Evolutionary conservation across 2,329 filamentous ascomycete genomes (phyloP).

Genomic region (Fusarium euwallaceae): DNA sequence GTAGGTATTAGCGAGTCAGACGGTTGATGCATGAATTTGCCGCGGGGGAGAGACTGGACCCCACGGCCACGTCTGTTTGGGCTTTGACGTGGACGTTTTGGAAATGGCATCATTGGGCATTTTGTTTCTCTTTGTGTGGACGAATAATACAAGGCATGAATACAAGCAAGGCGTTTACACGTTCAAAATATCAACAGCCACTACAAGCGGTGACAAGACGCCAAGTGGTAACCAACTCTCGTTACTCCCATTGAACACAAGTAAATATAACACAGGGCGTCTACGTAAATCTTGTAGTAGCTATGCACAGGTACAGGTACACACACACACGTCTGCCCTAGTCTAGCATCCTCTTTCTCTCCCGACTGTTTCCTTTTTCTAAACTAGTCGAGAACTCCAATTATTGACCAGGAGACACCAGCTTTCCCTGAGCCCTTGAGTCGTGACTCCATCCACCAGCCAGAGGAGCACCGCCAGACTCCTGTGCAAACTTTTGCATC

Average conservation of each 20-base stretch:
- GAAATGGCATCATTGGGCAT: slow-evolving; percentile 7
- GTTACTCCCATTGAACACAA: slow-evolving; percentile 42
- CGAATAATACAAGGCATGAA: neutral
- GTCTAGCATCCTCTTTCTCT: slow-evolving; percentile 30
- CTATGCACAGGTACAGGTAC: slow-evolving; percentile 45
- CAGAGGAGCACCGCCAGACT: slow-evolving; percentile 79
- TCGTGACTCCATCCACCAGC: slow-evolving; percentile 91
- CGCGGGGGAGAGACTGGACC: slow-evolving; percentile 1
- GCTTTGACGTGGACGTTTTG: neutral
- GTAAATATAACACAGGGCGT: slow-evolving; percentile 49
- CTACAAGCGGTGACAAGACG: neutral
- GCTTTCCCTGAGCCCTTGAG: slow-evolving; percentile 80
- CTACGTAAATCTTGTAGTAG: slow-evolving; percentile 46
- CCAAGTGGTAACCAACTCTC: slow-evolving; percentile 7
- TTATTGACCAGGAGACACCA: slow-evolving; percentile 93
- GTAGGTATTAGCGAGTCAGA: slow-evolving; percentile 1
- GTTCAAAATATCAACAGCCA: neutral
- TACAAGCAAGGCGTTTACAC: neutral
- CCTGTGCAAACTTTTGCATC: slow-evolving; percentile 83
- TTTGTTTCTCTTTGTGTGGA: neutral
- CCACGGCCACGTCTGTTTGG: slow-evolving; percentile 12
- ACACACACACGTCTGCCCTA: slow-evolving; percentile 44
- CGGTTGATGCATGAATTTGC: slow-evolving; percentile 19
- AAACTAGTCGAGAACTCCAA: slow-evolving; percentile 32
- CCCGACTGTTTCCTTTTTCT: slow-evolving; percentile 31